These are phyloP conservation scores for Phytophthora macrochlamydospora DNA, from an alignment of 352 stramenopile genomes.

Conservation along the genomic window DNA sequence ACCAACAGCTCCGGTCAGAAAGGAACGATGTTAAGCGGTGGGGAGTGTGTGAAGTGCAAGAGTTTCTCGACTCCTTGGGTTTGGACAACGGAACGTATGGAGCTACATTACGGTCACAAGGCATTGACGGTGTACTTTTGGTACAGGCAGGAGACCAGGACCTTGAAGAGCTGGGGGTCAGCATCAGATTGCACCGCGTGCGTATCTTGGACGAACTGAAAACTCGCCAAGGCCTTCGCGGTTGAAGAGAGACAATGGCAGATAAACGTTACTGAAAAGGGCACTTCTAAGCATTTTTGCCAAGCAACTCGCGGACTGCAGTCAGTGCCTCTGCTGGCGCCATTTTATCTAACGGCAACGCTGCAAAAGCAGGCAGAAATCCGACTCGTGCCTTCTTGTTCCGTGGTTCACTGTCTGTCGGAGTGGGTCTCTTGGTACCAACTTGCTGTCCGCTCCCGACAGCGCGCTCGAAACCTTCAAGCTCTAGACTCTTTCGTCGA, in stretches of 20 bases:
- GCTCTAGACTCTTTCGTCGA: constrained; percentile 93
- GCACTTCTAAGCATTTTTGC: background rate
- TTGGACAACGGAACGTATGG: constrained; percentile 52
- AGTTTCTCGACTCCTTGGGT: constrained; percentile 54
- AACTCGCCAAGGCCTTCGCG: constrained; percentile 1
- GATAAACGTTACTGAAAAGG: background rate
- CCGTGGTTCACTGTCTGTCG: constrained; percentile 11
- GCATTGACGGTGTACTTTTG: constrained; percentile 73
- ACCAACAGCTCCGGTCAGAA: constrained; percentile 10
- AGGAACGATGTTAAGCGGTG: constrained; percentile 30
- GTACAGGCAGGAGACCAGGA: constrained; percentile 57
- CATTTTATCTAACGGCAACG: constrained; percentile 71
- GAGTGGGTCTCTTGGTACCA: constrained; percentile 20
- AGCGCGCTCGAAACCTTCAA: constrained; percentile 87
- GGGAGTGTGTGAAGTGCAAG: constrained; percentile 49
- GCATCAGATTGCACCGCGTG: constrained; percentile 70
- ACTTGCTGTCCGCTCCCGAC: constrained; percentile 27
- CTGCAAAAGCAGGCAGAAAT: constrained; percentile 64
- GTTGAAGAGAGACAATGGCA: background rate
- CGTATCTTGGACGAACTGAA: constrained; percentile 55
- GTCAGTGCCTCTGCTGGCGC: constrained; percentile 46
- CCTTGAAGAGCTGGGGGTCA: constrained; percentile 71
- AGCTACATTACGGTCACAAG: constrained; percentile 42
- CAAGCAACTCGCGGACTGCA: constrained; percentile 34
- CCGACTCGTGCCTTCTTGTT: constrained; percentile 51